Conservation (phyloP, 306 rosid genomes). For the Medicago truncatula region DNA sequence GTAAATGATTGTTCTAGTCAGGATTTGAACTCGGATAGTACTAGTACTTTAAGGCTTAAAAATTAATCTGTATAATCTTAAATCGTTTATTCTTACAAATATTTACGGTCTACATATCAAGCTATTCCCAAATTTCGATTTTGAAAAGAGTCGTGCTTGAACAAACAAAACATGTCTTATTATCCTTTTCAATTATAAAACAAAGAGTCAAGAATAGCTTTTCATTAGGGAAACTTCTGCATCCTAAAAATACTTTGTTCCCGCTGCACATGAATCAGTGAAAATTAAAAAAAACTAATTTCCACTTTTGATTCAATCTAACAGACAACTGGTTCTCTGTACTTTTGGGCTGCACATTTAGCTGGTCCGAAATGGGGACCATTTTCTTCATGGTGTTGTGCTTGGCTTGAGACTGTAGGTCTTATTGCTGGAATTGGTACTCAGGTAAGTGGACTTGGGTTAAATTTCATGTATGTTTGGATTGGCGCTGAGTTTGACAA, state of each 20-base stretch:
- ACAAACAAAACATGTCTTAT: background rate
- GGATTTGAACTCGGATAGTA: too few species aligned
- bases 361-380: conserved; percentile 96
- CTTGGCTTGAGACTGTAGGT: conserved; percentile 92
- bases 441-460: conserved; percentile 57
- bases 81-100: too few species aligned
- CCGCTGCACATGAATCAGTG: conserved; percentile 9
- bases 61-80: too few species aligned
- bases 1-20: too few species aligned
- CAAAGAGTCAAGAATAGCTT: background rate
- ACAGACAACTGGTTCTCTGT: conserved; percentile 92
- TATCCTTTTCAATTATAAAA: conserved; percentile 3
- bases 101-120: too few species aligned
- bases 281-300: conserved; percentile 38
- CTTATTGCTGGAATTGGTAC: conserved; percentile 87
- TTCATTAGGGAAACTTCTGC: background rate
- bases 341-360: conserved; percentile 96
- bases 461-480: background rate
- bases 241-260: conserved; percentile 16
- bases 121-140: too few species aligned
- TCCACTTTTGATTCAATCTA: conserved; percentile 25
- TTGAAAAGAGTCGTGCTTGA: too few species aligned
- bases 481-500: too few species aligned
- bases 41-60: too few species aligned
- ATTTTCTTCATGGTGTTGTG: conserved; percentile 92